These are phyloP conservation scores for Otatea glauca DNA, from an alignment of 176 grass and related monocot genomes.

Conservation along the genomic window DNA sequence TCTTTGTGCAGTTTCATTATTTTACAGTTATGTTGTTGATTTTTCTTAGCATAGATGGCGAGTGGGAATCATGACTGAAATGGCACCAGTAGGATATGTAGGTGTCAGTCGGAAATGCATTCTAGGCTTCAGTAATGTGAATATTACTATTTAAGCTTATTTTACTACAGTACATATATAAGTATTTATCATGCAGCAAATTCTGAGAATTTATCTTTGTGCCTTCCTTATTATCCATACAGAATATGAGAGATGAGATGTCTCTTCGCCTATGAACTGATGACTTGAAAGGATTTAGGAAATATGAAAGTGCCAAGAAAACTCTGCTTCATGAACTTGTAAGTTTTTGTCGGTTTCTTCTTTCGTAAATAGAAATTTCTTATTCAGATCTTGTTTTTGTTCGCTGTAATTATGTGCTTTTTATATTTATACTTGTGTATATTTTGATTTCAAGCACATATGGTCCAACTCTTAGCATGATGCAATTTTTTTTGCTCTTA, in stretches of 20 bases:
- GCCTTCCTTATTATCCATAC: slow-evolving; percentile 40
- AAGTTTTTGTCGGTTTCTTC: slow-evolving; percentile 6
- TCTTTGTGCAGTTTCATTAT: slow-evolving; percentile 22
- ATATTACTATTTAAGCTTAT: not conserved
- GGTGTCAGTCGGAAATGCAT: slow-evolving; percentile 91
- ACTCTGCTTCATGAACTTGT: slow-evolving; percentile 85
- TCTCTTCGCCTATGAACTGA: slow-evolving; percentile 90
- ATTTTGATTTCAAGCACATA: slow-evolving; percentile 77
- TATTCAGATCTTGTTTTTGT: slow-evolving; percentile 20
- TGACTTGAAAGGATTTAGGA: slow-evolving; percentile 95
- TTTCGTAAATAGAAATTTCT: slow-evolving; percentile 23
- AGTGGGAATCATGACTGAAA: slow-evolving; percentile 94
- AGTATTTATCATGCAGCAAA: slow-evolving; percentile 2
- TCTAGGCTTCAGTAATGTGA: slow-evolving; percentile 82
- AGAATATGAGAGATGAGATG: slow-evolving; percentile 97
- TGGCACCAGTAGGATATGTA: slow-evolving; percentile 95
- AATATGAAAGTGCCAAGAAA: slow-evolving; percentile 93
- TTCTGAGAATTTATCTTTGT: slow-evolving; percentile 56
- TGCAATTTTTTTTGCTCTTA: slow-evolving; percentile 89
- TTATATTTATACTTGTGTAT: slow-evolving; percentile 30
- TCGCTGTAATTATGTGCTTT: not conserved
- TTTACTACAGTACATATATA: not conserved
- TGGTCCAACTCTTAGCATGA: slow-evolving; percentile 97
- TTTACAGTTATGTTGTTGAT: slow-evolving; percentile 14
- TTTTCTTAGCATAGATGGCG: slow-evolving; percentile 83